Evolutionary conservation across 2,329 filamentous ascomycete species (phyloP).

Genomic region (Aspergillus floridensis): DNA sequence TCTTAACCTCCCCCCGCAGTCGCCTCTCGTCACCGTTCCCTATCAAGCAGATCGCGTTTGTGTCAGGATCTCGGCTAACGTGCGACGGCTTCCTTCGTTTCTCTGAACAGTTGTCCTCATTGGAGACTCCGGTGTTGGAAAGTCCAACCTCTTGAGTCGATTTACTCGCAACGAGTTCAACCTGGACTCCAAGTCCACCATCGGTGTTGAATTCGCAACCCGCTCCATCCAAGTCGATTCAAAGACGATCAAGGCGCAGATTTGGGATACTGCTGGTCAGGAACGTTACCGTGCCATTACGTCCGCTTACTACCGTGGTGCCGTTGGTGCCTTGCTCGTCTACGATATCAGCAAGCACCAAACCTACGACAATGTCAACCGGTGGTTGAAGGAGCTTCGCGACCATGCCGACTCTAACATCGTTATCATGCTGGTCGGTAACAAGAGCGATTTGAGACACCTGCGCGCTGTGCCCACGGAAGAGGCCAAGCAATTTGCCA

Average conservation of each 20-base stretch:
- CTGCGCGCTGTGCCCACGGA: constrained; percentile 95
- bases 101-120: constrained; percentile 80
- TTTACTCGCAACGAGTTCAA: constrained; percentile 99
- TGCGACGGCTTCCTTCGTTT: constrained; percentile 6
- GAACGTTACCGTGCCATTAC: constrained; percentile 99
- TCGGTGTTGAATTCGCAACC: constrained; percentile 98
- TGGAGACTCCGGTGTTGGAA: constrained; percentile 98
- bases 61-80: constrained; percentile 19
- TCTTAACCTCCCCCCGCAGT: constrained; percentile 15
- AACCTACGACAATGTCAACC: constrained; percentile 97
- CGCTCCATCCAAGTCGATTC: constrained; percentile 97
- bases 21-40: constrained; percentile 18
- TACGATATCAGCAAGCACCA: constrained; percentile 99
- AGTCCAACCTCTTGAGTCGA: constrained; percentile 98
- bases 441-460: constrained; percentile 99
- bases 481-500: constrained; percentile 96
- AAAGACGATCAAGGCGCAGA: constrained; percentile 99
- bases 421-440: constrained; percentile 98
- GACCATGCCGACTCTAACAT: constrained; percentile 99
- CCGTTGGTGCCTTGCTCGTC: constrained; percentile 93
- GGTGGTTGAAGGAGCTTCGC: constrained; percentile 97
- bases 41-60: constrained; percentile 1
- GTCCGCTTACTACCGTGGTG: constrained; percentile 97
- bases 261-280: constrained; percentile 99
- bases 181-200: constrained; percentile 98